A percentile compares a stretch with the other conserved stretches of the same genome.
Evolutionary conservation across 23 red algal species (phyloP).

Genomic region (Agarophyton chilense): DNA sequence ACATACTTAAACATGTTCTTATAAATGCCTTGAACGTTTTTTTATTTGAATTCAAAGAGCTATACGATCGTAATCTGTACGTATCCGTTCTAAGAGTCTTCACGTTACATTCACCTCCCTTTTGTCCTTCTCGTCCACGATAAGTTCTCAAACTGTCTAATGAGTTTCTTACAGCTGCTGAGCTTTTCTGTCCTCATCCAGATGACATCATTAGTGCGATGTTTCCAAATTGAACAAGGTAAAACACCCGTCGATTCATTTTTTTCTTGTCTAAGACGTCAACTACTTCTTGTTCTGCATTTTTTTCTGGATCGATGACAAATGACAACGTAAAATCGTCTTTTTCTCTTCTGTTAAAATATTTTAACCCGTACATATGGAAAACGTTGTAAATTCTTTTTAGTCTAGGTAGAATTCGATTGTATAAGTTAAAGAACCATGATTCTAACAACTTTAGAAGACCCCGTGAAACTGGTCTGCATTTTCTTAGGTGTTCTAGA

Average conservation of each 20-base stretch:
- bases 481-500: too few relatives aligned
- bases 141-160: background rate
- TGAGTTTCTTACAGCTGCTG: background rate
- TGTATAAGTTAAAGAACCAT: too few relatives aligned
- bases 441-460: too few relatives aligned
- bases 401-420: too few relatives aligned
- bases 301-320: background rate
- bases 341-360: background rate
- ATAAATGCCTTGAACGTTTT: too few relatives aligned
- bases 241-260: background rate
- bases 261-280: constrained; percentile 7
- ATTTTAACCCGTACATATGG: too few relatives aligned
- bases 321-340: background rate
- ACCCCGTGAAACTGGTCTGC: too few relatives aligned
- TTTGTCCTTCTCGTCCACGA: background rate
- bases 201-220: background rate
- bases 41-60: too few relatives aligned
- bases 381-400: too few relatives aligned
- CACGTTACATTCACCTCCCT: constrained; percentile 8
- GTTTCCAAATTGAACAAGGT: constrained; percentile 5
- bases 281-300: background rate
- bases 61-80: too few relatives aligned
- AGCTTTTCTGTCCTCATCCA: background rate
- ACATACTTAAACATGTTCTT: too few relatives aligned
- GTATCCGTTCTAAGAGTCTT: too few relatives aligned